Evolutionary conservation across 2,329 filamentous ascomycete species (phyloP).

Genomic region (Paracorniculantispora psalliotae): DNA sequence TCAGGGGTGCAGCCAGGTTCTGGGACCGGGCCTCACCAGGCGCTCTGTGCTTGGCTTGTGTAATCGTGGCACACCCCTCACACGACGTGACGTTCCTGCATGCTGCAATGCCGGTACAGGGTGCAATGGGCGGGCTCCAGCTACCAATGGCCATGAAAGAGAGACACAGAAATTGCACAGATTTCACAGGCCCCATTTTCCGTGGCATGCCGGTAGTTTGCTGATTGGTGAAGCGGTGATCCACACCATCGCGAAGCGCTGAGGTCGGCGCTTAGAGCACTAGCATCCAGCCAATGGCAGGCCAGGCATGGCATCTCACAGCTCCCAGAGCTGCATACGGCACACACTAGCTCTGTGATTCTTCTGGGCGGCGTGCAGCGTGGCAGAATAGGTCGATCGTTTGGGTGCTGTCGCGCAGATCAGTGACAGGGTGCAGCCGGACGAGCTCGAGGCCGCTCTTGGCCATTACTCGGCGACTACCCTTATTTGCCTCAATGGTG

Average conservation of each 20-base stretch:
- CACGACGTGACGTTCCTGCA: slow-evolving; percentile 2
- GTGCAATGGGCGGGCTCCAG: not conserved
- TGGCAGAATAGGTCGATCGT: slow-evolving; percentile 10
- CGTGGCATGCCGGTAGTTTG: slow-evolving; percentile 3
- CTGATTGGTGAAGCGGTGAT: slow-evolving; percentile 10
- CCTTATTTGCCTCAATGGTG: slow-evolving; percentile 40
- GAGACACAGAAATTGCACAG: not conserved
- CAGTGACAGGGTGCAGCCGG: slow-evolving; percentile 26
- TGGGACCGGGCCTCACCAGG: not conserved
- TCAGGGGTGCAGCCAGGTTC: not conserved
- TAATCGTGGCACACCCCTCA: not conserved
- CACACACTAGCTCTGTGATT: not conserved
- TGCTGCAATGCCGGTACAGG: slow-evolving; percentile 10
- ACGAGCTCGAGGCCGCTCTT: slow-evolving; percentile 47
- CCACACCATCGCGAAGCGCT: slow-evolving; percentile 14
- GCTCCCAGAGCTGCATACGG: not conserved
- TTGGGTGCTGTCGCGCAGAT: slow-evolving; percentile 11
- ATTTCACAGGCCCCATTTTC: not conserved
- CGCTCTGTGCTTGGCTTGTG: not conserved
- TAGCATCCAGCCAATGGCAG: not conserved
- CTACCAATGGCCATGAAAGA: not conserved
- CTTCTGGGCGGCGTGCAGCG: not conserved
- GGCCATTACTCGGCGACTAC: slow-evolving; percentile 45
- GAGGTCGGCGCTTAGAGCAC: slow-evolving; percentile 8
- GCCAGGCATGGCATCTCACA: not conserved